Conservation (phyloP, 2,329 filamentous ascomycete genomes). For the Sclerotinia glacialis region DNA sequence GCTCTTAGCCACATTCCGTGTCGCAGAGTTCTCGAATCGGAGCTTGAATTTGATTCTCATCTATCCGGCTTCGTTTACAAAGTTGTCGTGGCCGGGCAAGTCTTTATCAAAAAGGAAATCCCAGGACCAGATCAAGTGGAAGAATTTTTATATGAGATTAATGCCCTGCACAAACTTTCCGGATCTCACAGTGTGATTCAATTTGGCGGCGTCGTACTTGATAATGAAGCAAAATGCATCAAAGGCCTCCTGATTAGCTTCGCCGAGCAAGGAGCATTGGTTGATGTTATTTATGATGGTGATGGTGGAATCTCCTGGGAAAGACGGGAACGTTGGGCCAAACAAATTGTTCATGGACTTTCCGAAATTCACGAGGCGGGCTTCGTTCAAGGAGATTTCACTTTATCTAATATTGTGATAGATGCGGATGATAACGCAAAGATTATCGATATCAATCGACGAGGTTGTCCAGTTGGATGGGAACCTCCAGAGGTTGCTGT, state of each 20-base stretch:
- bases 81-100: constrained; percentile 64
- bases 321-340: constrained; percentile 80
- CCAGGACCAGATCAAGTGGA: constrained; percentile 93
- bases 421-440: constrained; percentile 81
- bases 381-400: constrained; percentile 97
- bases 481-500: constrained; percentile 88
- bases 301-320: constrained; percentile 61
- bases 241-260: constrained; percentile 89
- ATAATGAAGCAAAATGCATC: constrained; percentile 68
- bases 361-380: constrained; percentile 93
- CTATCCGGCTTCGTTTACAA: constrained; percentile 98
- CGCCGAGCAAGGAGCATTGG: constrained; percentile 80
- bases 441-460: constrained; percentile 96
- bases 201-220: constrained; percentile 84
- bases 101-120: constrained; percentile 96
- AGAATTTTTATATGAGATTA: constrained; percentile 96
- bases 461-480: constrained; percentile 97
- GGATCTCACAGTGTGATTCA: constrained; percentile 75
- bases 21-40: constrained; percentile 64
- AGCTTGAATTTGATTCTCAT: constrained; percentile 83
- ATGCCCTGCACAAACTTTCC: constrained; percentile 77
- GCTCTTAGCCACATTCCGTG: constrained; percentile 72
- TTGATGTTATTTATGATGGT: constrained; percentile 86
- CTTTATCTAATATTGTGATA: constrained; percentile 94
- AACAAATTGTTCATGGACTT: constrained; percentile 84